Evolutionary conservation across 768 basidiomycete genomes (phyloP).

Genomic region (Suillus luteus): DNA sequence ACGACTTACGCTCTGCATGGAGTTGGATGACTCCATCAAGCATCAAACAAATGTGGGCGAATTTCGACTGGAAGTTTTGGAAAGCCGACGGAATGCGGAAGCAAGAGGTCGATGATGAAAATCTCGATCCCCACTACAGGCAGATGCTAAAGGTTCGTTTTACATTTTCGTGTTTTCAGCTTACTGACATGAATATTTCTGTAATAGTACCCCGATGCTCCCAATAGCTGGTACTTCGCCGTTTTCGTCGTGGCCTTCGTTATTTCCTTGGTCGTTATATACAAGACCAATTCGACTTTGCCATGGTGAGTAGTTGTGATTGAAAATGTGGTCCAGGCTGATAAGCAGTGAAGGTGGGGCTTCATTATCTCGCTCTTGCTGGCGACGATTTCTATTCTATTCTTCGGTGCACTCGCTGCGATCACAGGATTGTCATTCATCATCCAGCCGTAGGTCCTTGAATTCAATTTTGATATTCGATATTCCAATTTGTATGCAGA

Average conservation of each 20-base stretch:
- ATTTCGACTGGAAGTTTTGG: constrained; percentile 48
- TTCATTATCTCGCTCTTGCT: constrained; percentile 46
- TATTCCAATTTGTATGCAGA: constrained; percentile 13
- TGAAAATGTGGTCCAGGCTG: not conserved
- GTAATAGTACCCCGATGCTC: constrained; percentile 25
- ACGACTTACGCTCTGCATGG: constrained; percentile 44
- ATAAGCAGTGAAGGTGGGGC: constrained; percentile 43
- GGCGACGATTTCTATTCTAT: constrained; percentile 46
- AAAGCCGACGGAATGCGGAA: constrained; percentile 41
- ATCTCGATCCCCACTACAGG: constrained; percentile 50
- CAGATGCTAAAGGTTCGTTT: constrained; percentile 49
- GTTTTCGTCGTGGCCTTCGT: constrained; percentile 14
- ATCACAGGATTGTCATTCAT: constrained; percentile 48
- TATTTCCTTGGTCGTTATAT: constrained; percentile 22
- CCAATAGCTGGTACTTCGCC: constrained; percentile 26
- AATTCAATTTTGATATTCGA: not conserved
- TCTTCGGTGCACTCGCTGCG: constrained; percentile 47
- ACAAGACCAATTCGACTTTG: constrained; percentile 45
- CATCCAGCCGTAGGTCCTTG: constrained; percentile 37
- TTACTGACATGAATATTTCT: not conserved
- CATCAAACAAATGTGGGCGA: constrained; percentile 33
- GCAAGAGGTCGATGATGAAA: constrained; percentile 26
- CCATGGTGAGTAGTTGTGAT: constrained; percentile 40
- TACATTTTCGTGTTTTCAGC: not conserved
- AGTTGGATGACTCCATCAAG: constrained; percentile 40